Conservation (phyloP, 2,329 filamentous ascomycete species). For the Leptographium lundbergii region DNA sequence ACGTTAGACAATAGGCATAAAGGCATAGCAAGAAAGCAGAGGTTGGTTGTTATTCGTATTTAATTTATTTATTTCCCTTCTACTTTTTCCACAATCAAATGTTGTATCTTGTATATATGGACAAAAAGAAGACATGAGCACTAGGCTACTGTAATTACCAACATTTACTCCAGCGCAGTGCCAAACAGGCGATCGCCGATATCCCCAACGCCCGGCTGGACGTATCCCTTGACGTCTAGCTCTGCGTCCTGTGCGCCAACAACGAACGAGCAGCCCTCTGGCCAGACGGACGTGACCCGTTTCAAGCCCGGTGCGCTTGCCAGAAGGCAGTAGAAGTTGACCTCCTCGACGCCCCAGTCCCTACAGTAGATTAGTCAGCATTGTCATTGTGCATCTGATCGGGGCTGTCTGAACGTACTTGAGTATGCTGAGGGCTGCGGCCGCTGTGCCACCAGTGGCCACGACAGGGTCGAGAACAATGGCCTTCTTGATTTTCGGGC, state of each 20-base stretch:
- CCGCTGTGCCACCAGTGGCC: conserved; percentile 80
- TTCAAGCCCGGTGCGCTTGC: conserved; percentile 57
- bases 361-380: conserved; percentile 17
- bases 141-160: too few species aligned
- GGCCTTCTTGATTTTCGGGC: conserved; percentile 35
- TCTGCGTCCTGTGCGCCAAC: conserved; percentile 64
- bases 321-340: conserved; percentile 64
- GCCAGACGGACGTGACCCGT: conserved; percentile 63
- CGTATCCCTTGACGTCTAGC: conserved; percentile 71
- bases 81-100: background rate
- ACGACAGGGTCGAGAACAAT: conserved; percentile 86
- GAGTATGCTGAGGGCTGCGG: conserved; percentile 77
- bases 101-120: background rate
- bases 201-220: conserved; percentile 79
- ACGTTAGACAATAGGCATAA: too few species aligned
- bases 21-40: too few species aligned
- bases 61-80: background rate
- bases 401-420: background rate
- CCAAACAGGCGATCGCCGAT: conserved; percentile 73
- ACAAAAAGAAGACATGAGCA: too few species aligned
- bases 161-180: background rate
- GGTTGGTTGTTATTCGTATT: background rate
- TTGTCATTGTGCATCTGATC: background rate
- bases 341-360: conserved; percentile 76
- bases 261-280: conserved; percentile 65